Evolutionary conservation across 225 moss, liverwort and hornwort genomes (phyloP), one percentile per base, ranked within the genome.

Genomic region (Bryoerythrophyllum caledonicum): DNA sequence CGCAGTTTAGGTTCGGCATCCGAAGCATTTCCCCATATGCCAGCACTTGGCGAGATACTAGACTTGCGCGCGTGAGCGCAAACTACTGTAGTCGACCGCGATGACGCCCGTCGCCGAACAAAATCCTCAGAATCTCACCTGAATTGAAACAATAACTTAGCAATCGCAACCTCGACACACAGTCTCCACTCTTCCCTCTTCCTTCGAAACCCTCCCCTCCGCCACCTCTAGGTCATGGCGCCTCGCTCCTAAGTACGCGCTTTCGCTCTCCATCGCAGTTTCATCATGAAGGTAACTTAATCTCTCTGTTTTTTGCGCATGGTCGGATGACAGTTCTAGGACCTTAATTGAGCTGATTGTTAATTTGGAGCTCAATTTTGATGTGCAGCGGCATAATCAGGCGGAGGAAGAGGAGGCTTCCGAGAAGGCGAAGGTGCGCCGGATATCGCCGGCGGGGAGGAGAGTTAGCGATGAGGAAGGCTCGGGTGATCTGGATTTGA

Each of bases 401-500:
- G 81, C 76, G 55, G 76, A 72, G 71, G 85, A 81, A 64, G 85
- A 86, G 80, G 93, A 93, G 72, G 78, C 83, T 52, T 78, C 86
- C 49, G 93, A 92, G 63, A 74, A 78, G 74, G 56, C 79, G 27
- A 96, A 94, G 82, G 68, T 84, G 68, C 92, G 90, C 64, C 83
- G 94, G 66, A 74, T 92, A n/a, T n/a, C n/a, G n/a, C n/a, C n/a
- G n/a, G n/a, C n/a, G n/a, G n/a, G n/a, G n/a, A n/a, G n/a, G 57
- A 87, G 88, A 79, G 85, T 79, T 43, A 91, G 87, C 76, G 92
- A 91, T 72, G 92, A 90, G 48, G 91, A n/a, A n/a, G n/a, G n/a
- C n/a, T n/a, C n/a, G n/a, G n/a, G n/a, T n/a, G n/a, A 93, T 67
- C 84, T 99, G 8, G 97, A 99, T 79, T 83, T 99, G 80, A 99